These are phyloP conservation scores for Melanogaster broomeanus DNA, from an alignment of 768 basidiomycete species.

Conservation along the genomic window DNA sequence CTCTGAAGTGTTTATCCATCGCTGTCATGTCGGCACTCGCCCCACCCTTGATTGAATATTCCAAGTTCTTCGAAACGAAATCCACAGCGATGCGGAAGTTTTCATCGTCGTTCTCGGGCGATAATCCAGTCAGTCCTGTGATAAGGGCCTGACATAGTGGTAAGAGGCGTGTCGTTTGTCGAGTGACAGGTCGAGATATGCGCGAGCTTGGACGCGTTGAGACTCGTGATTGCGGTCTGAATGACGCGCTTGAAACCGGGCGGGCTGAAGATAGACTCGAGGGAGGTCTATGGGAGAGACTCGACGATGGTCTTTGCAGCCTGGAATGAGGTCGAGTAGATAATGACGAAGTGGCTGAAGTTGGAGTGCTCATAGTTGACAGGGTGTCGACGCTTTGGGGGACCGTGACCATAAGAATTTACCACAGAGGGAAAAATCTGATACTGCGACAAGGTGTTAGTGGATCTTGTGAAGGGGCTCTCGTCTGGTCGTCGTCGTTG, in stretches of 20 bases:
- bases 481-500: neutral
- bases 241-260: constrained; percentile 44
- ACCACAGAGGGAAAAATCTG: neutral
- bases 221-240: constrained; percentile 35
- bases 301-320: constrained; percentile 35
- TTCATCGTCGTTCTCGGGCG: constrained; percentile 41
- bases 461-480: no score
- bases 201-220: constrained; percentile 42
- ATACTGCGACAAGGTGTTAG: neutral
- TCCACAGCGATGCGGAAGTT: constrained; percentile 54
- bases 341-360: constrained; percentile 7
- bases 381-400: no score
- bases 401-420: no score
- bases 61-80: constrained; percentile 58
- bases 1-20: constrained; percentile 53
- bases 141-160: constrained; percentile 58
- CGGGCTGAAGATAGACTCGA: constrained; percentile 50
- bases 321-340: constrained; percentile 21
- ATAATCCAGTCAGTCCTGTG: constrained; percentile 53
- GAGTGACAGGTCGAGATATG: constrained; percentile 53
- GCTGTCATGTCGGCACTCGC: constrained; percentile 55
- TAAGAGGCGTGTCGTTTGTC: constrained; percentile 50
- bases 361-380: constrained; percentile 23
- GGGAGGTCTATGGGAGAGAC: constrained; percentile 40
- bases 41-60: constrained; percentile 57